A percentile compares a stretch with the other conserved stretches of the same genome.
Evolutionary conservation across 371 early-diverging fungal species (phyloP).

Genomic region (Catenaria anguillulae): DNA sequence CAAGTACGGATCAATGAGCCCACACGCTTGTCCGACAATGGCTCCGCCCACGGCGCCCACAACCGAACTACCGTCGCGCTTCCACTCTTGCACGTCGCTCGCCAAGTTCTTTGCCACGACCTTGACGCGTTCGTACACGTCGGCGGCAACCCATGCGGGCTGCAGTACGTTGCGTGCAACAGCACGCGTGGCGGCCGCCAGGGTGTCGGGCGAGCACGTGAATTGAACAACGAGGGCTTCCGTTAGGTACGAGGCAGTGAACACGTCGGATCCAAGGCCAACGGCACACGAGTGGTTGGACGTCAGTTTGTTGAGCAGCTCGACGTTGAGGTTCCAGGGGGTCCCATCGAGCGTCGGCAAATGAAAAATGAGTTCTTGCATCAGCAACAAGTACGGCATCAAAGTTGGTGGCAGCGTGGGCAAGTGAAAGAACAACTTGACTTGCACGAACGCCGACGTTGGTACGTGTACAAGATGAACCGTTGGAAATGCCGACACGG

Average conservation of each 20-base stretch:
- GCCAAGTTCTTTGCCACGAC: constrained; percentile 44
- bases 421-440: constrained; percentile 38
- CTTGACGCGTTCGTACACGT: constrained; percentile 35
- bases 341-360: not conserved
- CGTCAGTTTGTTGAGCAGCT: constrained; percentile 32
- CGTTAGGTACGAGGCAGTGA: constrained; percentile 34
- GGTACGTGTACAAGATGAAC: no score
- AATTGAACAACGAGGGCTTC: constrained; percentile 35
- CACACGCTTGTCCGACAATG: not conserved
- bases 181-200: constrained; percentile 26
- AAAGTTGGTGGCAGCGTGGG: constrained; percentile 28
- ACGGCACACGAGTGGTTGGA: constrained; percentile 37
- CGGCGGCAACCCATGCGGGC: constrained; percentile 38
- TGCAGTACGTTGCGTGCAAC: constrained; percentile 32
- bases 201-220: constrained; percentile 24
- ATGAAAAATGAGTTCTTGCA: constrained; percentile 36
- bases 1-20: not conserved
- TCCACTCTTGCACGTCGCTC: constrained; percentile 36
- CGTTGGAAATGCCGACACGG: no score
- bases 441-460: constrained; percentile 8
- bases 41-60: not conserved
- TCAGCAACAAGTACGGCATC: constrained; percentile 42
- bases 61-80: constrained; percentile 35
- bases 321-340: constrained; percentile 18
- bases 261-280: constrained; percentile 42